Evolutionary conservation across 1,284 basidiomycete species (phyloP), one percentile per base, ranked within the genome.

Genomic region (Volvariella volvacea): DNA sequence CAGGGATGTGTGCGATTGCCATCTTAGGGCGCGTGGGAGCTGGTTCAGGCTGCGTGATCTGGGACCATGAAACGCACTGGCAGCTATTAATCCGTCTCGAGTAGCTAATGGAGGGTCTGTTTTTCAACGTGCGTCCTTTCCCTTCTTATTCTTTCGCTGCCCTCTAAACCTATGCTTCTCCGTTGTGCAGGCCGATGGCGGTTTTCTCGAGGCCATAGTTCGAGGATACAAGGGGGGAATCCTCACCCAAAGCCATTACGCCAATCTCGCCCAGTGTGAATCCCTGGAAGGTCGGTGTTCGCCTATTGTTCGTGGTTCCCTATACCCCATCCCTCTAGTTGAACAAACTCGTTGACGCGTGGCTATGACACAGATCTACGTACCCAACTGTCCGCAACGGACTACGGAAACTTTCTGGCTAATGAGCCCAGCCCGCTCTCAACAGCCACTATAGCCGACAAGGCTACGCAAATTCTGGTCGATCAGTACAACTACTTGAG

Each of bases 401-500:
- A 99, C 71, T 99, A 99, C 65, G 93, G 94, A 60, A 97, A 93
- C 70, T 99, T 99, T 63, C 84, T 99, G 41, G 84, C 95, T 30
- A 98, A 97, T 62, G 96, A 99, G 63, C 86, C 94, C 2, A 77
- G 91, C n/a, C 95, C 94, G 14, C 79, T 98, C 49, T 91, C 92
- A 42, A 98, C 95, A 4, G 86, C 92, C 3, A 94, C 92, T 41
- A 97, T 99, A 59, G 81, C 92, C 12, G 93, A 96, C 66, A 94
- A 88, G 67, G 95, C 96, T 12, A 97, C 94, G 0, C 85, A 92
- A 59, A 78, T 92, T 52, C 82, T 99, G 31, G 94, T 99, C 16
- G 86, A 93, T 61, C 96, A 99, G 63, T 99, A 99, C 78, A 92
- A 95, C 66, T 99, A 88, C 63, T 69, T 99, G 44, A 77, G 91